phyloP scores from a whole-genome alignment of 208 protist genomes.

The Porcisia hertigi region DNA sequence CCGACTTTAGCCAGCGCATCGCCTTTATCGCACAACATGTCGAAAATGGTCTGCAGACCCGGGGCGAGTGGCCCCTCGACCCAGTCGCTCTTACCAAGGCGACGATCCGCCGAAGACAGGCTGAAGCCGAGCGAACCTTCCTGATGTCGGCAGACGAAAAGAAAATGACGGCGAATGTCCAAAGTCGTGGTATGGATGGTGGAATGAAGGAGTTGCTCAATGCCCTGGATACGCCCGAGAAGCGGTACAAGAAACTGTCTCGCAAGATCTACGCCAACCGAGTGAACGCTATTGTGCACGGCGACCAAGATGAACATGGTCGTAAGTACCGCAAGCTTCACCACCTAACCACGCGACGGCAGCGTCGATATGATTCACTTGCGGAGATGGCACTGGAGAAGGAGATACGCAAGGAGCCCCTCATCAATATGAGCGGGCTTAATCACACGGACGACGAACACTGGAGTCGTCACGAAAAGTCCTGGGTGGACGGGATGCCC shows the following conservation, averaged over 20 bases:
- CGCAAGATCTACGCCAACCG: conserved; percentile 85
- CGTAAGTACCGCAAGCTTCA: conserved; percentile 72
- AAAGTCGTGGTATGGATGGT: conserved; percentile 19
- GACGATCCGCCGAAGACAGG: conserved; percentile 52
- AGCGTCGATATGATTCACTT: conserved; percentile 66
- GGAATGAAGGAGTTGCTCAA: conserved; percentile 60
- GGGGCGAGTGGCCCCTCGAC: conserved; percentile 80
- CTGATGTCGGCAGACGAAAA: conserved; percentile 58
- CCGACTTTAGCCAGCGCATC: conserved; percentile 83
- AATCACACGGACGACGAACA: conserved; percentile 62
- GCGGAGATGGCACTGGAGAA: conserved; percentile 77
- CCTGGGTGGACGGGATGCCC: conserved; percentile 63
- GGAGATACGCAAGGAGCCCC: conserved; percentile 74
- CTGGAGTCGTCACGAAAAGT: conserved; percentile 52
- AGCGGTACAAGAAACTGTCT: conserved; percentile 78
- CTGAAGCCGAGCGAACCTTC: conserved; percentile 69
- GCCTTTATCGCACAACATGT: conserved; percentile 89
- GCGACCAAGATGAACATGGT: conserved; percentile 87
- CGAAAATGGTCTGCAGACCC: conserved; percentile 82
- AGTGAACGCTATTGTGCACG: conserved; percentile 85
- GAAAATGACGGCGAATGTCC: conserved; percentile 16
- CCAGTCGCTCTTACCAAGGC: conserved; percentile 53
- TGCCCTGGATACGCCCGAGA: conserved; percentile 45
- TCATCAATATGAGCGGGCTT: conserved; percentile 42
- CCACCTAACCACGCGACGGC: conserved; percentile 40